Base-by-base conservation (phyloP, 1,284 basidiomycete species). In the Entoloma clypeatum region DNA sequence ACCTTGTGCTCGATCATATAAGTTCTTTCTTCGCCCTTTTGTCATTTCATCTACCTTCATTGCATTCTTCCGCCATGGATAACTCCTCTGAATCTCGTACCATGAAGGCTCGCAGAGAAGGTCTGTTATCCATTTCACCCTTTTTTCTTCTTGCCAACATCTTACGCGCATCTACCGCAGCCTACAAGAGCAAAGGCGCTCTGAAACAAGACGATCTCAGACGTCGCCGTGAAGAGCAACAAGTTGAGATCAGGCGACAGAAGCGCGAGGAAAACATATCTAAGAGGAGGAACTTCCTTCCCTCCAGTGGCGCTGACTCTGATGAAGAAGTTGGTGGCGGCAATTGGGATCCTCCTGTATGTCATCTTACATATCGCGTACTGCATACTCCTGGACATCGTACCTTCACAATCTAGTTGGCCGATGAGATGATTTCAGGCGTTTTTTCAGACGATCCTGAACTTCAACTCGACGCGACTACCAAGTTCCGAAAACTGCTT, bases 241-340 rank as follows among this genome's bases (percentile, higher is more conserved):
- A 96, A 61, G 93, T 97, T 45, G 94, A 97, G 74, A 96, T 97
- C 73, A 79, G 93, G 61, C 80, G 90, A 60, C 90, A 93, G 71
- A 96, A 96, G 72, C 79, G 94, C 55, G 93, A 97, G 62, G 93
- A 97, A 67, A 93, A 92, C 62, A 94, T 97, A 48, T 89, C 93
- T 50, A 97, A 97, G 76, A 80, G 93, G 63, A 77, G 93, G 51
- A 96, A 96, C 67, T 89, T 95, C 61, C 76, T 90, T 52, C 82
- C 88, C 25, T 74, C 80, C 16, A 62, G 79, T 35, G 71, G 74
- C 37, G 71, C 68, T 43, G 92, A 94, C 61, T 93, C 91, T 34
- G 92, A 94, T 77, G 88, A 94, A 56, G 86, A 92, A 62, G 75
- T 80, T 57, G 65, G 78, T 51, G 68, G 77, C 59, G 74, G 73